These are phyloP conservation scores for Verbena officinalis DNA, from an alignment of 257 asterid species.

Conservation along the genomic window DNA sequence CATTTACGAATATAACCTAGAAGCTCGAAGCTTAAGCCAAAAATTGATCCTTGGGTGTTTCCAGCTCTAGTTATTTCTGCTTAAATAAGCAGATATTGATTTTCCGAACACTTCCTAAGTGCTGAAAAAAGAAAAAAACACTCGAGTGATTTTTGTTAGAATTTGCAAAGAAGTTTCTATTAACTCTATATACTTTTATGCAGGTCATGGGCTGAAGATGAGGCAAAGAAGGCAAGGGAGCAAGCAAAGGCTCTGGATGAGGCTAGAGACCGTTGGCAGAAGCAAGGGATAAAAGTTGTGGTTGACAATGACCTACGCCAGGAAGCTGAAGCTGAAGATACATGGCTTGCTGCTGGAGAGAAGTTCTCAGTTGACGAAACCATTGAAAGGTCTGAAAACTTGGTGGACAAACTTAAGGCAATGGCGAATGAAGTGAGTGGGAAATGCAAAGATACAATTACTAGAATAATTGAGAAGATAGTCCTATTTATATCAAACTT, in stretches of 20 bases:
- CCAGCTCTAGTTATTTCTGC: too few species aligned
- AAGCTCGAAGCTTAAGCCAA: too few species aligned
- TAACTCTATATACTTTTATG: slow-evolving; percentile 17
- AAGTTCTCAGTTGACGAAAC: slow-evolving; percentile 67
- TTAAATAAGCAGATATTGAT: too few species aligned
- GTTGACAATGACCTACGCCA: slow-evolving; percentile 80
- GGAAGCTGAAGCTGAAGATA: slow-evolving; percentile 72
- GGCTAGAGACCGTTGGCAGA: slow-evolving; percentile 89
- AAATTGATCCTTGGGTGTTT: too few species aligned
- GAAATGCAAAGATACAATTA: slow-evolving; percentile 63
- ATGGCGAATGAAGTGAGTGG: slow-evolving; percentile 72
- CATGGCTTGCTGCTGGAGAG: slow-evolving; percentile 75
- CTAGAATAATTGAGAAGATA: slow-evolving; percentile 60
- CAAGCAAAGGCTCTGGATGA: slow-evolving; percentile 89
- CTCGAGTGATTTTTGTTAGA: too few species aligned
- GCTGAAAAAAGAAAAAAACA: too few species aligned
- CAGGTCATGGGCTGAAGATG: slow-evolving; percentile 98
- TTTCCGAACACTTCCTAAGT: too few species aligned
- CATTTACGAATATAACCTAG: too few species aligned
- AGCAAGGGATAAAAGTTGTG: slow-evolving; percentile 83
- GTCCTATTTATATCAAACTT: slow-evolving; percentile 43
- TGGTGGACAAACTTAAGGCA: slow-evolving; percentile 68
- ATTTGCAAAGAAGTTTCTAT: slow-evolving; percentile 4
- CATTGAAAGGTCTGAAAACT: slow-evolving; percentile 64
- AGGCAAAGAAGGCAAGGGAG: slow-evolving; percentile 90